Conservation (phyloP, 306 rosid species). For the Arachis hypogaea region DNA sequence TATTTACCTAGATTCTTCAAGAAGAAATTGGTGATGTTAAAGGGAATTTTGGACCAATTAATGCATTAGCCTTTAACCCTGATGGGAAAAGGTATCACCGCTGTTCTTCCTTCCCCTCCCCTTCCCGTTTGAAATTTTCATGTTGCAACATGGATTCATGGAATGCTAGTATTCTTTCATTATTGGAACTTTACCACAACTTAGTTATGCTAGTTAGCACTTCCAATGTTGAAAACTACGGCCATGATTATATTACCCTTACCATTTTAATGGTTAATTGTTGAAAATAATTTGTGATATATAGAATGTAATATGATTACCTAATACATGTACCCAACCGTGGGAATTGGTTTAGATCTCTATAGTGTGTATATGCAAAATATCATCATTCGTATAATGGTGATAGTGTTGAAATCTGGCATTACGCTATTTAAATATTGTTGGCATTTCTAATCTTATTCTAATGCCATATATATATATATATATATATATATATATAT, state of each 20-base stretch:
- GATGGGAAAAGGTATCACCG: conserved; percentile 82
- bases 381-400: background rate
- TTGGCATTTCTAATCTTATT: background rate
- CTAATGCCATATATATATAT: background rate
- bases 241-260: conserved; percentile 13
- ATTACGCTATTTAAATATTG: background rate
- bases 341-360: background rate
- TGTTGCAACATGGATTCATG: background rate
- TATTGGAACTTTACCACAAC: background rate
- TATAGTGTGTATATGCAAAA: background rate
- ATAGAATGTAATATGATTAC: background rate
- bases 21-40: conserved; percentile 98
- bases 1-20: conserved; percentile 73
- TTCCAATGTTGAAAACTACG: background rate
- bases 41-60: conserved; percentile 98
- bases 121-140: background rate
- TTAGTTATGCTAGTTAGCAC: background rate
- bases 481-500: no score
- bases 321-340: background rate
- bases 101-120: background rate
- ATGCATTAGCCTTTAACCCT: conserved; percentile 93
- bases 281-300: background rate
- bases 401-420: background rate
- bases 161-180: background rate
- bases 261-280: background rate